These are phyloP conservation scores for Aegilops sharonensis DNA, from an alignment of 176 grass and related monocot species.

Conservation along the genomic window DNA sequence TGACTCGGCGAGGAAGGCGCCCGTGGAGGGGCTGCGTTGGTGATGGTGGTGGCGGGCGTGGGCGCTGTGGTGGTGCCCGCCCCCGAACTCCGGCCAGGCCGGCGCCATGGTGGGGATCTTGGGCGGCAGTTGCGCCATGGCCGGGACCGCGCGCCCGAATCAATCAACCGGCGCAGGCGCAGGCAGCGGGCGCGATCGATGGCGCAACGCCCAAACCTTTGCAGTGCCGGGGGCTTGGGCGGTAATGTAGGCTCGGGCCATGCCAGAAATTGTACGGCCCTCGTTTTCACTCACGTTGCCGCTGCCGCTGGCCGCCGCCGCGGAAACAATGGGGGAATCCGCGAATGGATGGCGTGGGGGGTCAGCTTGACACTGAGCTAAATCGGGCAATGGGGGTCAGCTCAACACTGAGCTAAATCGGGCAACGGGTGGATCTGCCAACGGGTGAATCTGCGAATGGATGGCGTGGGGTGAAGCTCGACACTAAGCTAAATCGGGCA, in stretches of 20 bases:
- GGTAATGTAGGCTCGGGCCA: slow-evolving; percentile 21
- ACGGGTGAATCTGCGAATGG: too few species aligned
- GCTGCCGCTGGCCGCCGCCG: slow-evolving; percentile 15
- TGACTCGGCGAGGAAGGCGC: slow-evolving; percentile 43
- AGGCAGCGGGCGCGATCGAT: slow-evolving; percentile 40
- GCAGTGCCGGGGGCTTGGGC: not conserved
- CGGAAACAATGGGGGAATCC: not conserved
- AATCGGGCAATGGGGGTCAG: slow-evolving; percentile 33
- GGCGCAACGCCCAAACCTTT: slow-evolving; percentile 37
- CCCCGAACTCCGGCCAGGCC: slow-evolving; percentile 50
- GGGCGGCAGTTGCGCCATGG: slow-evolving; percentile 90
- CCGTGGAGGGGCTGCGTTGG: slow-evolving; percentile 53
- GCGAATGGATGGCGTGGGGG: not conserved
- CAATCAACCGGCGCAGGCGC: slow-evolving; percentile 34
- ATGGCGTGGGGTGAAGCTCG: not conserved
- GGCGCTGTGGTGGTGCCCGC: slow-evolving; percentile 33
- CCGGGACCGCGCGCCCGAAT: slow-evolving; percentile 32
- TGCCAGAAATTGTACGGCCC: slow-evolving; percentile 4
- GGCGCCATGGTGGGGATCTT: slow-evolving; percentile 53
- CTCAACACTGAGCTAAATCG: slow-evolving; percentile 26
- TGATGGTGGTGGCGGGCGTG: slow-evolving; percentile 41
- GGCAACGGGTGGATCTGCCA: slow-evolving; percentile 14
- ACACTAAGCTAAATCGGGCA: slow-evolving; percentile 37
- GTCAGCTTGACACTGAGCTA: not conserved
- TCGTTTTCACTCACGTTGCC: slow-evolving; percentile 30